phyloP scores from a whole-genome alignment of 768 basidiomycete species.

The Calocybe gangraenosa region DNA sequence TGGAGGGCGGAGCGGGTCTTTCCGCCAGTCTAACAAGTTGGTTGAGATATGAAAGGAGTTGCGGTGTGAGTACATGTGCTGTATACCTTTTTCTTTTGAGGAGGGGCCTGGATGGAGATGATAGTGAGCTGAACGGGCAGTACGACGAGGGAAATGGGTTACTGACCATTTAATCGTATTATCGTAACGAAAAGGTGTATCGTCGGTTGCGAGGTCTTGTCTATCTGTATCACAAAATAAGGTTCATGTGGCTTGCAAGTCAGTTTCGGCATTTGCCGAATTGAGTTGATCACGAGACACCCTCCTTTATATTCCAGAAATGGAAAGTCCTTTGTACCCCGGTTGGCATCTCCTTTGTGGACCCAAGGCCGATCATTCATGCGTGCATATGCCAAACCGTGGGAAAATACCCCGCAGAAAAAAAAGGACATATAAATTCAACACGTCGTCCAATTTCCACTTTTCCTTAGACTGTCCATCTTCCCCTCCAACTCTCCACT shows the following conservation, averaged over 20 bases:
- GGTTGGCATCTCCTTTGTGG: no score
- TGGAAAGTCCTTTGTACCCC: slow-evolving; percentile 9
- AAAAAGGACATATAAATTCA: not conserved
- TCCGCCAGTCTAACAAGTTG: slow-evolving; percentile 49
- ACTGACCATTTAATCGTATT: no score
- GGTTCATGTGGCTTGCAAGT: slow-evolving; percentile 54
- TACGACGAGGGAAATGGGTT: not conserved
- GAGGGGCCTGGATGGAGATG: slow-evolving; percentile 38
- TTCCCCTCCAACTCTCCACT: slow-evolving; percentile 8
- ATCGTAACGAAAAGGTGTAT: no score
- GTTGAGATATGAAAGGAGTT: not conserved
- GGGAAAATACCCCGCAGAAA: not conserved
- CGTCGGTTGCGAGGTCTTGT: no score
- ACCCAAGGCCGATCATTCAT: no score
- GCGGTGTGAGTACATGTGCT: not conserved
- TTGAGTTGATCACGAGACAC: not conserved
- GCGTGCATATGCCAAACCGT: not conserved
- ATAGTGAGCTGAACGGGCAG: slow-evolving; percentile 2
- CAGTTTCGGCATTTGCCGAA: slow-evolving; percentile 30
- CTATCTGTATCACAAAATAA: slow-evolving; percentile 37
- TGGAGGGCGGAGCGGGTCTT: slow-evolving; percentile 95
- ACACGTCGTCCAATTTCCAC: not conserved
- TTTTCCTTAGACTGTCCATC: slow-evolving; percentile 2
- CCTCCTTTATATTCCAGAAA: slow-evolving; percentile 4
- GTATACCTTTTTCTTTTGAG: slow-evolving; percentile 51